A percentile compares a stretch with the other conserved stretches of the same genome.
phyloP scores from a whole-genome alignment of 176 grass and related monocot species.

The Ensete glaucum region DNA sequence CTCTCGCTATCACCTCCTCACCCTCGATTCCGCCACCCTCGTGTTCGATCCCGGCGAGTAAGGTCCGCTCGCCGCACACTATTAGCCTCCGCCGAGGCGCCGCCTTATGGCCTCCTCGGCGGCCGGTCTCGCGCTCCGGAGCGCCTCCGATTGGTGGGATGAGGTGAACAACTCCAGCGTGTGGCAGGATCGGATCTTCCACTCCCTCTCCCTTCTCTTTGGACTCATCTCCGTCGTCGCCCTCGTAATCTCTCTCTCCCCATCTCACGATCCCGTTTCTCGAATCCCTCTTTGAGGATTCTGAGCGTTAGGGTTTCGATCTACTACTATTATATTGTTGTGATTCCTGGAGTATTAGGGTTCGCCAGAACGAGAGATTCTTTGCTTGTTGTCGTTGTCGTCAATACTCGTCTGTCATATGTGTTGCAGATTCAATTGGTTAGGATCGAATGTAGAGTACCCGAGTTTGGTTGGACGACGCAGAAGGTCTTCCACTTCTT shows the following conservation, averaged over 20 bases:
- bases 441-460: conserved; percentile 65
- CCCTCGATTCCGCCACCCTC: too few species aligned
- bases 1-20: too few species aligned
- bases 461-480: conserved; percentile 86
- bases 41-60: neutral
- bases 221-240: conserved; percentile 45
- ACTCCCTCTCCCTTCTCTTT: conserved; percentile 46
- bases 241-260: conserved; percentile 33
- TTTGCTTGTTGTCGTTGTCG: neutral
- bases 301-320: neutral
- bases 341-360: too few species aligned
- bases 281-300: neutral
- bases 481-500: conserved; percentile 82
- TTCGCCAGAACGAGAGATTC: neutral
- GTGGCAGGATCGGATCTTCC: conserved; percentile 64
- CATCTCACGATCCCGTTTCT: neutral
- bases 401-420: neutral
- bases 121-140: neutral
- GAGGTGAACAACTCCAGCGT: conserved; percentile 39
- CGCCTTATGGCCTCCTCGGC: neutral
- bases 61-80: neutral
- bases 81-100: neutral
- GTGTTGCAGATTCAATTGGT: conserved; percentile 55
- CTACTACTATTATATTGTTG: neutral
- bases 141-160: conserved; percentile 40